Conservation (phyloP, 768 basidiomycete species). For the Boletus sensibilis region DNA sequence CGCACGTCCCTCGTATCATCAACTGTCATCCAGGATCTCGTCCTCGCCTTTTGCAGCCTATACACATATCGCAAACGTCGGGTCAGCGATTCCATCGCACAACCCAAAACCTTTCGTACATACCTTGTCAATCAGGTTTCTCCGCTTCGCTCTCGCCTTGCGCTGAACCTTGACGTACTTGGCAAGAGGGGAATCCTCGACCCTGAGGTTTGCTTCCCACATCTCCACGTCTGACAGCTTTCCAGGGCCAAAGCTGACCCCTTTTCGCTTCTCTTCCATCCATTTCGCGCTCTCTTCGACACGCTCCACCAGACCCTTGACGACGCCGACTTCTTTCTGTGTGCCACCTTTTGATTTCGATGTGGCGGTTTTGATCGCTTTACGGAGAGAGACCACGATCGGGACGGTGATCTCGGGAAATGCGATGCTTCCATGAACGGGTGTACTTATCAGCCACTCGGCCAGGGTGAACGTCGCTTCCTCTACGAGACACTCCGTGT, state of each 20-base stretch:
- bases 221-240: conserved; percentile 63
- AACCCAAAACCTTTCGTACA: conserved; percentile 2
- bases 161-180: conserved; percentile 79
- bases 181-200: conserved; percentile 74
- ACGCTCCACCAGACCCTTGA: conserved; percentile 83
- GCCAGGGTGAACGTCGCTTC: conserved; percentile 77
- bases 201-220: conserved; percentile 65
- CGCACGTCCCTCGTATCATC: not conserved
- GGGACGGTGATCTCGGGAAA: conserved; percentile 94
- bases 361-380: conserved; percentile 65
- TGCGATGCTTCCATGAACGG: conserved; percentile 81
- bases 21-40: conserved; percentile 59
- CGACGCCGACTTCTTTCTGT: conserved; percentile 55
- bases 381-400: conserved; percentile 66
- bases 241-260: conserved; percentile 74
- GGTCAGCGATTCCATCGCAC: conserved; percentile 2
- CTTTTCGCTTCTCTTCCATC: conserved; percentile 69
- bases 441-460: conserved; percentile 72
- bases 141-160: conserved; percentile 76
- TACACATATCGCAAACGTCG: conserved; percentile 13
- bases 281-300: conserved; percentile 81
- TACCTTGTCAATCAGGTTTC: conserved; percentile 74
- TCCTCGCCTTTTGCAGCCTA: conserved; percentile 72
- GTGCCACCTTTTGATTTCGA: conserved; percentile 33
- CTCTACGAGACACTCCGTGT: conserved; percentile 78